These are phyloP conservation scores for Aspergillus indologenus DNA, from an alignment of 495 filamentous ascomycete genomes.

Conservation along the genomic window DNA sequence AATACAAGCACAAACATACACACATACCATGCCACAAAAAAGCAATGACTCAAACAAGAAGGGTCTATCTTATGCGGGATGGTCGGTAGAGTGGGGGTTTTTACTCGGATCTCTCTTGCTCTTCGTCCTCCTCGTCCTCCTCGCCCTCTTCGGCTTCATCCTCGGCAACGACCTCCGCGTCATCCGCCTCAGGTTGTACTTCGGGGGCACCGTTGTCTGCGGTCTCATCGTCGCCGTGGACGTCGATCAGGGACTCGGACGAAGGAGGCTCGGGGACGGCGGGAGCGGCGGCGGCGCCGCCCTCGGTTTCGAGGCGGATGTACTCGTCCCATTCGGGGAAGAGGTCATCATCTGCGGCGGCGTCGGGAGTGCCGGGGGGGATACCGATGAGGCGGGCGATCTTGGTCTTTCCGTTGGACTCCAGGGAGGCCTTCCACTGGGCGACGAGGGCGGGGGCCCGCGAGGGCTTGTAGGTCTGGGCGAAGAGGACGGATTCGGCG, in stretches of 20 bases:
- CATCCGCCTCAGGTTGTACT: constrained; percentile 25
- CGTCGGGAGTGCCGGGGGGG: constrained; percentile 56
- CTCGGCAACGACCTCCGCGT: constrained; percentile 17
- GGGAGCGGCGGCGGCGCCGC: constrained; percentile 23
- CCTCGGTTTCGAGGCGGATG: constrained; percentile 73
- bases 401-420: constrained; percentile 76
- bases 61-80: background rate
- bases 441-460: constrained; percentile 63
- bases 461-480: constrained; percentile 91
- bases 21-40: background rate
- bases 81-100: background rate
- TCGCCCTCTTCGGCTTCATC: background rate
- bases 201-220: constrained; percentile 37
- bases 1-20: background rate
- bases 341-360: constrained; percentile 75
- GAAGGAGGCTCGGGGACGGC: constrained; percentile 36
- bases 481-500: constrained; percentile 85
- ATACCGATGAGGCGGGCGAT: constrained; percentile 77
- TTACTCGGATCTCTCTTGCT: background rate
- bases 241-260: constrained; percentile 48
- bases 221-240: constrained; percentile 36
- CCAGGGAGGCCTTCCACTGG: constrained; percentile 77
- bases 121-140: constrained; percentile 1
- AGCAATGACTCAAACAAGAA: background rate
- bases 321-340: constrained; percentile 97